Conservation (phyloP, 768 basidiomycete species). For the Multifurca ochricompacta region DNA sequence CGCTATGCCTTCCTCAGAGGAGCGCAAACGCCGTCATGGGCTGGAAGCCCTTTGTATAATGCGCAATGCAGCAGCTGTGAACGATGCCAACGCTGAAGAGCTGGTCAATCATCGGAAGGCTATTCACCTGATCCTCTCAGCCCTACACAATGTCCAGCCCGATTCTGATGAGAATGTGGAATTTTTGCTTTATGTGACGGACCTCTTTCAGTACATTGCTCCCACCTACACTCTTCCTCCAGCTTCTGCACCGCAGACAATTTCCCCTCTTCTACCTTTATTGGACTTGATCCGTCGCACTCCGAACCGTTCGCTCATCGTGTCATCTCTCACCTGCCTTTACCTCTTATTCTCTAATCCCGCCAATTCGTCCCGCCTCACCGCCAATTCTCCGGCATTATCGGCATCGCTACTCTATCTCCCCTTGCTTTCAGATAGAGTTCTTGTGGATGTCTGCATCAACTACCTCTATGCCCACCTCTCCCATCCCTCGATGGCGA, state of each 20-base stretch:
- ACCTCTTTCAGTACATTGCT: conserved; percentile 61
- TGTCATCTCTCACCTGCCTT: conserved; percentile 54
- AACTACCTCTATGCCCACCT: conserved; percentile 73
- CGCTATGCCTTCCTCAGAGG: conserved; percentile 41
- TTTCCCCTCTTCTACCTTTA: conserved; percentile 51
- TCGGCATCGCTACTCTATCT: conserved; percentile 60
- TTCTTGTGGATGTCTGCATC: conserved; percentile 60
- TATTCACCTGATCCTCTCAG: conserved; percentile 54
- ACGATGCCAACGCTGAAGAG: conserved; percentile 57
- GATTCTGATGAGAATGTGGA: conserved; percentile 63
- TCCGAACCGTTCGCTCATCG: conserved; percentile 68
- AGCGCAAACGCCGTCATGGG: conserved; percentile 63
- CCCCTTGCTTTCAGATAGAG: conserved; percentile 62
- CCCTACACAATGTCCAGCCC: conserved; percentile 53
- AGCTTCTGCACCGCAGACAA: conserved; percentile 25
- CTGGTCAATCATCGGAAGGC: conserved; percentile 54
- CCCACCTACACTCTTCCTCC: conserved; percentile 35
- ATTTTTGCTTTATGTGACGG: conserved; percentile 62
- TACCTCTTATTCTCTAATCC: conserved; percentile 56
- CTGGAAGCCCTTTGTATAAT: conserved; percentile 79
- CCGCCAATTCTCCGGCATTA: conserved; percentile 50
- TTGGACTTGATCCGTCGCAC: conserved; percentile 48
- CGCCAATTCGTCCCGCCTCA: conserved; percentile 46
- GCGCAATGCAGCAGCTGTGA: conserved; percentile 72
- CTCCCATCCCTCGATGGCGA: conserved; percentile 65